A percentile compares a stretch with the other conserved stretches of the same genome.
Evolutionary conservation across 1,139 yeast species (phyloP).

Genomic region (Hyphopichia khmerensis): DNA sequence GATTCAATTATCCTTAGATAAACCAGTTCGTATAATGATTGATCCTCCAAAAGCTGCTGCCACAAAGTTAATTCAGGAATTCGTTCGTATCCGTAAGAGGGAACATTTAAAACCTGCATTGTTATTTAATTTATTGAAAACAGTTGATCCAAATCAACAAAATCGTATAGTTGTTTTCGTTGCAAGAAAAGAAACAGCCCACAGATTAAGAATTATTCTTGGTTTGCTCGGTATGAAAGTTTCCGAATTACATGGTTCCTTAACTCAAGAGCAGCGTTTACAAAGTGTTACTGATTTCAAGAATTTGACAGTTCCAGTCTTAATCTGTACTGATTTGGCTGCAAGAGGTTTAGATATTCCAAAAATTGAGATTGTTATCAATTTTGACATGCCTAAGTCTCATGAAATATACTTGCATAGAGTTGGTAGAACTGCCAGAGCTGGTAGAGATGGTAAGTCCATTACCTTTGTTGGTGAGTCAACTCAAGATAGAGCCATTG

Average conservation of each 20-base stretch:
- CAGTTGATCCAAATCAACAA: slow-evolving; percentile 58
- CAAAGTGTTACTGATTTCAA: slow-evolving; percentile 80
- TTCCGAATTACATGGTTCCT: slow-evolving; percentile 91
- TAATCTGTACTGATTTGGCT: slow-evolving; percentile 95
- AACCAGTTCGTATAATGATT: slow-evolving; percentile 92
- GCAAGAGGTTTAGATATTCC: slow-evolving; percentile 99
- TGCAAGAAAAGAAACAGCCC: slow-evolving; percentile 87
- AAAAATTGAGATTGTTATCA: slow-evolving; percentile 89
- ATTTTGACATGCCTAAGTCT: slow-evolving; percentile 93
- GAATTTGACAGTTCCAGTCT: slow-evolving; percentile 76
- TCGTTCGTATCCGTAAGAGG: slow-evolving; percentile 89
- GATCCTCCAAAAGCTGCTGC: slow-evolving; percentile 97
- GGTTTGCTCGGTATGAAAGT: slow-evolving; percentile 87
- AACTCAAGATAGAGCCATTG: slow-evolving; percentile 79
- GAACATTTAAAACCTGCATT: slow-evolving; percentile 82
- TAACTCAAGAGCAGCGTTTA: slow-evolving; percentile 94
- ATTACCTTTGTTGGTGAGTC: slow-evolving; percentile 93
- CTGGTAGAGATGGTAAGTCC: slow-evolving; percentile 93
- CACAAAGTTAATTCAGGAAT: slow-evolving; percentile 81
- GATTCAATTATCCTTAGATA: slow-evolving; percentile 80
- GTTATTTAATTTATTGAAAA: slow-evolving; percentile 66
- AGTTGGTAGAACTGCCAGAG: slow-evolving; percentile 99
- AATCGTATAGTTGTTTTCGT: slow-evolving; percentile 86
- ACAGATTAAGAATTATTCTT: slow-evolving; percentile 75
- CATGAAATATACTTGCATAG: slow-evolving; percentile 92